Evolutionary conservation across 179 eudicot species (phyloP).

Genomic region (Heliamphora pulchella): DNA sequence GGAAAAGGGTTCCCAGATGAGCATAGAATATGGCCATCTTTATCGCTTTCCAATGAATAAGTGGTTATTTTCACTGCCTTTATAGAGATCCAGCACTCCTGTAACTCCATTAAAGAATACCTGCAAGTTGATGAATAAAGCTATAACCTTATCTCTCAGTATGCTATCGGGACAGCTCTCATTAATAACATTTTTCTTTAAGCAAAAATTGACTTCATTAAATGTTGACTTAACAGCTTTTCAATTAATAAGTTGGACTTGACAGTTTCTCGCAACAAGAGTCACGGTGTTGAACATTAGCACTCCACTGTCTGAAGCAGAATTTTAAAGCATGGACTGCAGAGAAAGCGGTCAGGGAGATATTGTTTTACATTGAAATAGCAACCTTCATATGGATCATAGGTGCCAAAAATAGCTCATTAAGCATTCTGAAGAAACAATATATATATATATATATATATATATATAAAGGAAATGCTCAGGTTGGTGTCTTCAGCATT

Average conservation of each 20-base stretch:
- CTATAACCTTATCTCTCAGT: not conserved
- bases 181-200: not conserved
- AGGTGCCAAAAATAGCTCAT: not conserved
- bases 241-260: not conserved
- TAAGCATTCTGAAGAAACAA: not conserved
- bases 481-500: not conserved
- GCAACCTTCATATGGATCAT: not conserved
- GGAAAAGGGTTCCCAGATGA: slow-evolving; percentile 28
- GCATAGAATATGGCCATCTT: slow-evolving; percentile 36
- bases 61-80: slow-evolving; percentile 37
- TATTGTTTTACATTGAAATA: not conserved
- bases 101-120: slow-evolving; percentile 33
- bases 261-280: not conserved
- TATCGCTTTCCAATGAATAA: slow-evolving; percentile 26
- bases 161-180: not conserved
- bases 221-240: not conserved
- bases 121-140: slow-evolving; percentile 30
- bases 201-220: not conserved
- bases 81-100: slow-evolving; percentile 37
- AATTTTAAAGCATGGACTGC: not conserved
- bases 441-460: no score
- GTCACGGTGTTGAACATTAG: not conserved
- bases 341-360: not conserved
- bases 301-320: not conserved
- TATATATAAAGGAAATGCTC: not conserved